A percentile compares a stretch with the other conserved stretches of the same genome.
Conservation (phyloP, 169 alveolate species). For the Fabrea salina region DNA sequence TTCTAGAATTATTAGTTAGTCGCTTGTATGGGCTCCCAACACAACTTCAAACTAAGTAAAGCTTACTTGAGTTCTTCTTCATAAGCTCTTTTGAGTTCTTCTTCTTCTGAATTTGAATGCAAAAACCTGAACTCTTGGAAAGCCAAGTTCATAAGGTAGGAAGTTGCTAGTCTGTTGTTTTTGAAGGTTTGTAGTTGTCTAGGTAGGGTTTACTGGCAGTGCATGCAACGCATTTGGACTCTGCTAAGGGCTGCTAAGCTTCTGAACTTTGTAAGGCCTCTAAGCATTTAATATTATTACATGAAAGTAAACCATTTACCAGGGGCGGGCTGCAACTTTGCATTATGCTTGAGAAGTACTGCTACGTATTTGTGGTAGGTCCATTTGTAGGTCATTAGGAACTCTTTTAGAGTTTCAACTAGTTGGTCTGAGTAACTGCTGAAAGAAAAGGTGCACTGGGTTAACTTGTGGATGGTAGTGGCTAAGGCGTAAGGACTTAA, state of each 20-base stretch:
- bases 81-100: too few species aligned
- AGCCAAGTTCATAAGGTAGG: too few species aligned
- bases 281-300: background rate
- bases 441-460: background rate
- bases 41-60: too few species aligned
- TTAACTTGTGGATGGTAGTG: background rate
- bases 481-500: background rate
- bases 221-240: too few species aligned
- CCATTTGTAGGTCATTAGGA: background rate
- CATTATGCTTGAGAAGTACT: background rate
- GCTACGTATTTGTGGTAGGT: background rate
- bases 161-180: too few species aligned
- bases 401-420: background rate
- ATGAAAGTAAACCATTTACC: background rate
- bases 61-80: too few species aligned
- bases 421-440: background rate
- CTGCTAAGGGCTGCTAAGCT: background rate
- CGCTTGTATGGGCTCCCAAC: too few species aligned
- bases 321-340: background rate
- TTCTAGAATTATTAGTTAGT: too few species aligned
- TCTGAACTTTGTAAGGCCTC: background rate
- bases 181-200: too few species aligned
- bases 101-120: too few species aligned
- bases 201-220: too few species aligned
- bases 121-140: too few species aligned